Evolutionary conservation across 1,139 yeast species (phyloP), one percentile per base, ranked within the genome.

Genomic region (Nadsonia commutata): DNA sequence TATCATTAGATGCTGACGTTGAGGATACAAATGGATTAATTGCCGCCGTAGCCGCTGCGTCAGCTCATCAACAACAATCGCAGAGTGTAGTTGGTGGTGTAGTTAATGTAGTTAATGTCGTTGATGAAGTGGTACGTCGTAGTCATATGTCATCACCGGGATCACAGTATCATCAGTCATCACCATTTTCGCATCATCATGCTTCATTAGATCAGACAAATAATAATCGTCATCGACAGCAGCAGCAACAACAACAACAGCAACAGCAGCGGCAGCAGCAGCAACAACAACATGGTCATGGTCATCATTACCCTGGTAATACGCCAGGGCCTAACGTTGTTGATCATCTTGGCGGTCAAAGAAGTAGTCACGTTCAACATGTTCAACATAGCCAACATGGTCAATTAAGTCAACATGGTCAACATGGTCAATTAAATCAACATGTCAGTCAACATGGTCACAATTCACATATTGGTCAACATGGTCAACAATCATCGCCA

Each of bases 1-100:
- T 53, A 48, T 73, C 70, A 41, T 60, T 71, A 43, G 63, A 70
- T 2, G 64, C 70, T 41, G 76, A 72, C 49, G 46, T 41, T n/a
- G 70, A 64, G 22, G 71, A 67, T 44, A 59, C 67, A 11, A 54
- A 60, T 13, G 76, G 77, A 41, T 70, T 78, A 11, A 71, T 78
- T 46, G 84, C 81, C 0, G 83, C 78, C 2, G 81, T 78, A 2
- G 81, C 77, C 50, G 77, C 78, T 40, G 82, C 78, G 8, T 27
- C 33, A 27, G 33, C 33, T 0, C 78, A 74, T 50, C 52, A 71
- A 43, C 59, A 67, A 2, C 67, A 60, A 33, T 59, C 60, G 37
- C 36, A 23, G 38, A 41, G 22, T n/a, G 43, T 38, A 18, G 41
- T 38, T 20, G n/a, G 46, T 46, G 37, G 23, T 6, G 33, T 27